Evolutionary conservation across 495 filamentous ascomycete genomes (phyloP).

Genomic region (Daldinia bambusicola): DNA sequence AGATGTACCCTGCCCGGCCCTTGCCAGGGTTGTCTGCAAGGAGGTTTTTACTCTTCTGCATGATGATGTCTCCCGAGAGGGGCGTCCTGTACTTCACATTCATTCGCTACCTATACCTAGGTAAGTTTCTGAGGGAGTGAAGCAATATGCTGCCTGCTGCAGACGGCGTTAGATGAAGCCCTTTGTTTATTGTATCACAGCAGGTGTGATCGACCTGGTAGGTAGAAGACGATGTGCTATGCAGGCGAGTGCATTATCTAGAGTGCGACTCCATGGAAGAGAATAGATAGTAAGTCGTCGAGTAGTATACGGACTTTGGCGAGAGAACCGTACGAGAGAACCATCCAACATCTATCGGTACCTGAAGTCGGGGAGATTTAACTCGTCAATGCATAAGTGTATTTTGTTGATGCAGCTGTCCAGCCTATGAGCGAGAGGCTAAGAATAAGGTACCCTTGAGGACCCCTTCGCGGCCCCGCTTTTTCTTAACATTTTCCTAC

Average conservation of each 20-base stretch:
- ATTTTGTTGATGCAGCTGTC: conserved; percentile 37
- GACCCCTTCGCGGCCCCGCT: conserved; percentile 42
- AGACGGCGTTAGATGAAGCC: conserved; percentile 26
- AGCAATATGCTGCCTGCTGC: conserved; percentile 28
- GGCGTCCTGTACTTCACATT: conserved; percentile 26
- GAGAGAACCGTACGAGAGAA: conserved; percentile 18
- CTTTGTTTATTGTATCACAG: conserved; percentile 25
- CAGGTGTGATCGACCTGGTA: conserved; percentile 41
- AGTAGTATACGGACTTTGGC: conserved; percentile 16
- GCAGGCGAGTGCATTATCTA: conserved; percentile 45
- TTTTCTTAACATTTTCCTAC: conserved; percentile 15
- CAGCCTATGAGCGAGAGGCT: conserved; percentile 30
- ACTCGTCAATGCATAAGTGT: conserved; percentile 29
- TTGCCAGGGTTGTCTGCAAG: conserved; percentile 34
- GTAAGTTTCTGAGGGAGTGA: conserved; percentile 31
- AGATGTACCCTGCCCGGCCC: conserved; percentile 38
- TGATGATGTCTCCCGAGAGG: conserved; percentile 42
- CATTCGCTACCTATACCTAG: conserved; percentile 27
- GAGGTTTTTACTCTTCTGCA: conserved; percentile 40
- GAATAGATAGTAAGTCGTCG: conserved; percentile 32
- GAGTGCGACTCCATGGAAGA: conserved; percentile 28
- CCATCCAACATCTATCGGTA: conserved; percentile 38
- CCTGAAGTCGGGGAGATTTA: conserved; percentile 36
- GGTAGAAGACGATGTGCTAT: conserved; percentile 39
- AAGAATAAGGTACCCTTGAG: conserved; percentile 22